Percentiles rank a stretch among this genome's conserved stretches.
Evolutionary conservation across 2,329 filamentous ascomycete genomes (phyloP).

Genomic region (Hypocreales sp.): DNA sequence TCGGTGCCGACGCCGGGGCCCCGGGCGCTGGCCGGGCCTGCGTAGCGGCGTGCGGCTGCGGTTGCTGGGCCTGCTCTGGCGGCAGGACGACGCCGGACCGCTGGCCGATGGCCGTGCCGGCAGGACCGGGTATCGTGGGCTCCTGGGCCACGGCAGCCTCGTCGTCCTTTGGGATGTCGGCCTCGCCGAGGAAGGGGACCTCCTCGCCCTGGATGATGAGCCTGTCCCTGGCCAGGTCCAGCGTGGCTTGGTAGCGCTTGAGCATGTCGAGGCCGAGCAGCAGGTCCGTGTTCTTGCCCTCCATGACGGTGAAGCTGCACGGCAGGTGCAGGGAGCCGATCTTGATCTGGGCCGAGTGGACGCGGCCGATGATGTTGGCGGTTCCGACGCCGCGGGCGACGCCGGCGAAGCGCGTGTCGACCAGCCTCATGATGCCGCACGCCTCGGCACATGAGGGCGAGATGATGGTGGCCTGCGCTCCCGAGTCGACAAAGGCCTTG

Average conservation of each 20-base stretch:
- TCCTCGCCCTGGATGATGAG: conserved; percentile 80
- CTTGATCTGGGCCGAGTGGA: conserved; percentile 89
- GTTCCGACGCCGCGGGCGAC: conserved; percentile 90
- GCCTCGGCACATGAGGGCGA: conserved; percentile 80
- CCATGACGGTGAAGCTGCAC: conserved; percentile 98
- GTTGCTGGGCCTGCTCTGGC: conserved; percentile 6
- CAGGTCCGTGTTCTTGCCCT: conserved; percentile 90
- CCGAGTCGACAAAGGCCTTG: conserved; percentile 94
- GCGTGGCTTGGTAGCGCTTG: conserved; percentile 83
- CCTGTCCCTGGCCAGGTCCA: conserved; percentile 73
- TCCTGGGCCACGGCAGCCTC: conserved; percentile 66
- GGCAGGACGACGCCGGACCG: conserved; percentile 58
- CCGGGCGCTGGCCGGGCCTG: conserved; percentile 10
- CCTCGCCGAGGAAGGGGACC: conserved; percentile 80
- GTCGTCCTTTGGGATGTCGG: conserved; percentile 77
- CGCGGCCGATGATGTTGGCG: conserved; percentile 83
- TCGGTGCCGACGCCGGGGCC: conserved; percentile 10
- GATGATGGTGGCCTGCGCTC: conserved; percentile 98
- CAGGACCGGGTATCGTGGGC: conserved; percentile 70
- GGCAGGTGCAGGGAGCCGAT: conserved; percentile 77
- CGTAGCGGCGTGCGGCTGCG: conserved; percentile 5
- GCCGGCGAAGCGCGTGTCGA: conserved; percentile 83
- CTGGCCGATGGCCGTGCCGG: conserved; percentile 77
- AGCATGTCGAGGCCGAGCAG: conserved; percentile 93
- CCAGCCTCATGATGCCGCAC: conserved; percentile 90